phyloP scores from a whole-genome alignment of 2,329 filamentous ascomycete genomes.

The Talaromyces sp. region DNA sequence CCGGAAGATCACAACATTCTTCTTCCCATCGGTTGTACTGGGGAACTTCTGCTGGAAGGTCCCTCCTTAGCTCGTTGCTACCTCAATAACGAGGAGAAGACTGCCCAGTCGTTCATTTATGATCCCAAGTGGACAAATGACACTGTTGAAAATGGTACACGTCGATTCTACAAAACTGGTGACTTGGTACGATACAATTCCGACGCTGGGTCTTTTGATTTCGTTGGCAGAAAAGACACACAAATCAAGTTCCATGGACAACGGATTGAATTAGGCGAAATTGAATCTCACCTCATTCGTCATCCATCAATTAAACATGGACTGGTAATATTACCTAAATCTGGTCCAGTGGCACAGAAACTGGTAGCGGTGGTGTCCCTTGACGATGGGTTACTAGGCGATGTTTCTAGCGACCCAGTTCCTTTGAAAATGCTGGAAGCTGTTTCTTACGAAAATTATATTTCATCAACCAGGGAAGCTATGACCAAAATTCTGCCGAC shows the following conservation, averaged over 20 bases:
- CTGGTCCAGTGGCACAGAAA: conserved; percentile 15
- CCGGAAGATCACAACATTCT: conserved; percentile 39
- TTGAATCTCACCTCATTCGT: conserved; percentile 27
- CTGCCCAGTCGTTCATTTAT: conserved; percentile 29
- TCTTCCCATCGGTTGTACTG: conserved; percentile 36
- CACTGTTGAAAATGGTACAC: conserved; percentile 20
- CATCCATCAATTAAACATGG: conserved; percentile 28
- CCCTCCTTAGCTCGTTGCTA: conserved; percentile 40
- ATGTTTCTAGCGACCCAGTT: neutral
- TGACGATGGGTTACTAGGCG: neutral
- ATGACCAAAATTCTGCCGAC: conserved; percentile 1
- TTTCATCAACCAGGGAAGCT: neutral
- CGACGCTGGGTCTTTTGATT: conserved; percentile 27
- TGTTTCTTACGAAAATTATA: conserved; percentile 12
- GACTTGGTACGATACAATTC: conserved; percentile 29
- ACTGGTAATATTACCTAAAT: conserved; percentile 29
- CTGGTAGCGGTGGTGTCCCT: conserved; percentile 9
- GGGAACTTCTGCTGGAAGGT: conserved; percentile 38
- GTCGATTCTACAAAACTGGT: conserved; percentile 33
- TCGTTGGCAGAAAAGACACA: conserved; percentile 30
- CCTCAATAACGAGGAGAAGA: conserved; percentile 34
- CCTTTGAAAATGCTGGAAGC: conserved; percentile 2
- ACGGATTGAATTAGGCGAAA: conserved; percentile 37
- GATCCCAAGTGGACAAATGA: conserved; percentile 30
- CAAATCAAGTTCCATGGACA: conserved; percentile 39